phyloP scores from a whole-genome alignment of 2,329 filamentous ascomycete species.

The Fusarium compactum region DNA sequence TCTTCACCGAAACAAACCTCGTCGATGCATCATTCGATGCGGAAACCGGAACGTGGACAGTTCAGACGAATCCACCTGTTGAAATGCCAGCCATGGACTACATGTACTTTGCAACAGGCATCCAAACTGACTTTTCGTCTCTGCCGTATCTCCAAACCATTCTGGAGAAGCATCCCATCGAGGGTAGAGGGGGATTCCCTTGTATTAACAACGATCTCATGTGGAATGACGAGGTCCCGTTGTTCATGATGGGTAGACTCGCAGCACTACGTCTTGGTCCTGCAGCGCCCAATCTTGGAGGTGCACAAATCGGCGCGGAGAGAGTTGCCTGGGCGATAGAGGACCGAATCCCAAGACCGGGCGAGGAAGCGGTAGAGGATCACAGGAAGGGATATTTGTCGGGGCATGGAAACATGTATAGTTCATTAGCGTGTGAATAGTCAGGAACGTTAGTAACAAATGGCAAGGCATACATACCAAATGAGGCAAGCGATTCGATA shows the following conservation, averaged over 20 bases:
- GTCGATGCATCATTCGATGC: slow-evolving; percentile 63
- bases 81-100: slow-evolving; percentile 71
- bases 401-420: slow-evolving; percentile 54
- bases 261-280: slow-evolving; percentile 77
- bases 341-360: slow-evolving; percentile 57
- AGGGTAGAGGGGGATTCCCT: slow-evolving; percentile 74
- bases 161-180: slow-evolving; percentile 69
- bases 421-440: slow-evolving; percentile 45
- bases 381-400: slow-evolving; percentile 49
- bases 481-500: not conserved
- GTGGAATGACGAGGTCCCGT: slow-evolving; percentile 78
- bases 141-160: slow-evolving; percentile 73
- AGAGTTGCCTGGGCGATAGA: slow-evolving; percentile 78
- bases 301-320: slow-evolving; percentile 78
- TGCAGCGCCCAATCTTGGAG: slow-evolving; percentile 79
- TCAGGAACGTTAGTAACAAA: not conserved
- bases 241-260: slow-evolving; percentile 77
- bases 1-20: slow-evolving; percentile 71
- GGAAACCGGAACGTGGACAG: slow-evolving; percentile 50
- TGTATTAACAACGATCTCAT: slow-evolving; percentile 81
- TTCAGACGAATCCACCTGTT: slow-evolving; percentile 66
- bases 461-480: not conserved
- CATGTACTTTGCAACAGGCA: slow-evolving; percentile 81
- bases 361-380: slow-evolving; percentile 23
- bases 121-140: slow-evolving; percentile 70